phyloP scores from a whole-genome alignment of 2,329 filamentous ascomycete genomes.

The Aspergillus fumigatus region DNA sequence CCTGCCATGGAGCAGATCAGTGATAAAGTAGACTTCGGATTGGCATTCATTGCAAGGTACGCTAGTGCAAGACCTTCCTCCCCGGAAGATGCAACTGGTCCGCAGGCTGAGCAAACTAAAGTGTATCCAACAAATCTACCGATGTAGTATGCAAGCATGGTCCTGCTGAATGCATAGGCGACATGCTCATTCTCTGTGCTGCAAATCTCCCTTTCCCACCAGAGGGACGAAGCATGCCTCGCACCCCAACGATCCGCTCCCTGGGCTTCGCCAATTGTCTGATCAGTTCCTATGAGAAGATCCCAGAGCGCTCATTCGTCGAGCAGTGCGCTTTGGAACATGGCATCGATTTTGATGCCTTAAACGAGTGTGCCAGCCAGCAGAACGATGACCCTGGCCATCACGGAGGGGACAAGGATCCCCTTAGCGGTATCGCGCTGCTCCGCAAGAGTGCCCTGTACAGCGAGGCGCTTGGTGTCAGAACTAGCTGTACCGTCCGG shows the following conservation, averaged over 20 bases:
- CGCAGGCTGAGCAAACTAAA: conserved; percentile 14
- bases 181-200: conserved; percentile 92
- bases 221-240: conserved; percentile 44
- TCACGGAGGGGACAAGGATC: conserved; percentile 58
- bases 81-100: not conserved
- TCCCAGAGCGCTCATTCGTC: conserved; percentile 73
- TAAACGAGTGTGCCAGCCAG: conserved; percentile 77
- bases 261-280: conserved; percentile 94
- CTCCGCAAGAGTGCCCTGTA: conserved; percentile 48
- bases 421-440: conserved; percentile 45
- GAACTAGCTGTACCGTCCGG: conserved; percentile 72
- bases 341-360: conserved; percentile 72
- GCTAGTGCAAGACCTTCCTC: not conserved
- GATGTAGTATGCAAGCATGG: conserved; percentile 88
- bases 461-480: conserved; percentile 57
- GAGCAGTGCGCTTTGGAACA: conserved; percentile 88
- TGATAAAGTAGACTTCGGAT: conserved; percentile 82
- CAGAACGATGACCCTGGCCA: conserved; percentile 64
- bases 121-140: conserved; percentile 66
- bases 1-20: conserved; percentile 79
- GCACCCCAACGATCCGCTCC: conserved; percentile 69
- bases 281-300: conserved; percentile 66
- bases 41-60: conserved; percentile 83
- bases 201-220: conserved; percentile 55
- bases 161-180: conserved; percentile 82